A percentile compares a stretch with the other conserved stretches of the same genome.
Evolutionary conservation across 257 asterid genomes (phyloP).

Genomic region (Nemophila menziesii): DNA sequence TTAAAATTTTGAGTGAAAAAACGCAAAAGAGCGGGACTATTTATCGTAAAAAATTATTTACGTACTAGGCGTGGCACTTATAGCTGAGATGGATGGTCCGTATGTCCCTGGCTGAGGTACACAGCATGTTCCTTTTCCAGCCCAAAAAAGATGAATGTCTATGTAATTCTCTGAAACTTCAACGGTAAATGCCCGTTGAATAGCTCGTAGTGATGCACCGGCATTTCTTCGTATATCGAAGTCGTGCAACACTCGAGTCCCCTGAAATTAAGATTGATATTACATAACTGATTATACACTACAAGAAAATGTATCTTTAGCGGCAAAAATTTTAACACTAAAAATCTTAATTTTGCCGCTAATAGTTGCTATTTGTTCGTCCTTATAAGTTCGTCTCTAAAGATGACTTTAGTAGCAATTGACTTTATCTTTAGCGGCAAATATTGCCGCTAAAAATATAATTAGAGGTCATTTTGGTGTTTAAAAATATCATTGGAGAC

Average conservation of each 20-base stretch:
- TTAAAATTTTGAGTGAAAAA: neutral
- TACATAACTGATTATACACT: neutral
- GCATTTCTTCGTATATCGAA: slow-evolving; percentile 58
- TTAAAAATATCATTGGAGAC: too few species aligned
- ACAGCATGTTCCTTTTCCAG: slow-evolving; percentile 84
- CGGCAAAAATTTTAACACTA: too few species aligned
- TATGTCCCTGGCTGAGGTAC: slow-evolving; percentile 51
- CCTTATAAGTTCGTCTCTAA: too few species aligned
- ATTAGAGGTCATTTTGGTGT: too few species aligned
- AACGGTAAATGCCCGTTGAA: slow-evolving; percentile 25
- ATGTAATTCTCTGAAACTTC: slow-evolving; percentile 51
- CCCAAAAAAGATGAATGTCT: slow-evolving; percentile 81
- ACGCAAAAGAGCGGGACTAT: too few species aligned
- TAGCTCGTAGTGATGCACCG: slow-evolving; percentile 38
- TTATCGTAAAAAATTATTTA: slow-evolving; percentile 3
- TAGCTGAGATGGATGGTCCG: slow-evolving; percentile 69
- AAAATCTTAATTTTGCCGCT: too few species aligned
- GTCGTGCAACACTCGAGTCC: slow-evolving; percentile 33
- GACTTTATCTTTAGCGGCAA: too few species aligned
- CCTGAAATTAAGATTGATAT: slow-evolving; percentile 27
- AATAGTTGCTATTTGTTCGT: too few species aligned
- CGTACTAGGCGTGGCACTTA: slow-evolving; percentile 62
- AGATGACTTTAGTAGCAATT: too few species aligned
- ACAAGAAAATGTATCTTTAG: neutral
- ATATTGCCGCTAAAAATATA: too few species aligned